A percentile compares a stretch with the other conserved stretches of the same genome.
These are phyloP conservation scores for Hypoxylon subgilvum DNA, from an alignment of 495 filamentous ascomycete species.

Conservation along the genomic window DNA sequence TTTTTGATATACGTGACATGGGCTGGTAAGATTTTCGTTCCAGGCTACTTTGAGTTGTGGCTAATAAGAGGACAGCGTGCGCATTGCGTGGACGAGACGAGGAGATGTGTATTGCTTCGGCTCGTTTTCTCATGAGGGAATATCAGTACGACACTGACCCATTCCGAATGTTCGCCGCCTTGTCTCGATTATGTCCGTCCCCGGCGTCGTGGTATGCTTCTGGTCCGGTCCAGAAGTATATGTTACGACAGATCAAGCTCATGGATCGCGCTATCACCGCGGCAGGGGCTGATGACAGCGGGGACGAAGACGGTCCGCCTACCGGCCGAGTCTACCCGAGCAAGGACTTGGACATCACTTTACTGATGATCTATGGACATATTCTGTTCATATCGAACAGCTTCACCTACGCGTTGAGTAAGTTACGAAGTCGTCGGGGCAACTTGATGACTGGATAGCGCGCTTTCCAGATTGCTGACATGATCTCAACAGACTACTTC, in stretches of 20 bases:
- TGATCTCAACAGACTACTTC: constrained; percentile 72
- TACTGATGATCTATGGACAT: constrained; percentile 87
- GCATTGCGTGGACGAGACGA: constrained; percentile 81
- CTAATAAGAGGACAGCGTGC: constrained; percentile 63
- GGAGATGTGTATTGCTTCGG: constrained; percentile 68
- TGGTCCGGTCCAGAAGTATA: constrained; percentile 77
- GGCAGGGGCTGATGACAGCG: constrained; percentile 23
- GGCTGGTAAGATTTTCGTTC: constrained; percentile 61
- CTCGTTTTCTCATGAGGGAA: constrained; percentile 84
- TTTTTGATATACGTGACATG: constrained; percentile 81
- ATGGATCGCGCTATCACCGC: constrained; percentile 65
- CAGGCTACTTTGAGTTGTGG: background rate
- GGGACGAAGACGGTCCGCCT: constrained; percentile 35
- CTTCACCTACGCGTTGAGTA: constrained; percentile 79
- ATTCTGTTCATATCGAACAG: constrained; percentile 79
- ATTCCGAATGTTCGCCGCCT: constrained; percentile 77
- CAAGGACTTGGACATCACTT: constrained; percentile 59
- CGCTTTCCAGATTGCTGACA: constrained; percentile 20
- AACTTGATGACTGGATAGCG: background rate
- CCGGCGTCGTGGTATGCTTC: constrained; percentile 65
- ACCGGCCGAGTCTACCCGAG: constrained; percentile 34
- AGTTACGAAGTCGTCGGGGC: constrained; percentile 16
- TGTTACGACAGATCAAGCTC: constrained; percentile 86
- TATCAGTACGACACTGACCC: constrained; percentile 84
- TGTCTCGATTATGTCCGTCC: constrained; percentile 68